These are phyloP conservation scores for Choiromyces venosus DNA, from an alignment of 495 filamentous ascomycete genomes.

Conservation along the genomic window DNA sequence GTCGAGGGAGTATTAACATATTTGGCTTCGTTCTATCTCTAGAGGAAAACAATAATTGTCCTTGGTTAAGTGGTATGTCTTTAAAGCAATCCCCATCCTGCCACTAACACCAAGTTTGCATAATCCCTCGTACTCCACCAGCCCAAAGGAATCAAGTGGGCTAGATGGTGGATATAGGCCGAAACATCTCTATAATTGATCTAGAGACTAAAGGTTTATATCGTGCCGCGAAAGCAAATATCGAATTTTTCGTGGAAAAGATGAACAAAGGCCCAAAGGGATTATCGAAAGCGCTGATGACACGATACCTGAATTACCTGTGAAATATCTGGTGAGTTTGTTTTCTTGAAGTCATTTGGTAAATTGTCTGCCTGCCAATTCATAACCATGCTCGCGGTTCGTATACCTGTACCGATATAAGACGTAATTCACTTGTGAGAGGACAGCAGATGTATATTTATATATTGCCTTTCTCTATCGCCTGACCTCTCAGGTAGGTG, in stretches of 20 bases:
- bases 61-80: conserved; percentile 36
- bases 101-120: not conserved
- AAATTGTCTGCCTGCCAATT: not conserved
- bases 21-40: conserved; percentile 15
- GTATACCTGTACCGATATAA: not conserved
- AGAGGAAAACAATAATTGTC: conserved; percentile 30
- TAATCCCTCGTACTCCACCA: not conserved
- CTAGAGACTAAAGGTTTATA: conserved; percentile 33
- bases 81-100: not conserved
- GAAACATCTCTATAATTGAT: not conserved
- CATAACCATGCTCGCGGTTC: not conserved
- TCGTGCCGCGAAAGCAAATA: conserved; percentile 34
- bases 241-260: conserved; percentile 34
- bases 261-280: conserved; percentile 23
- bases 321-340: conserved; percentile 36
- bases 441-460: not conserved
- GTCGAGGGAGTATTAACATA: not conserved
- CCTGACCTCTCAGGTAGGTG: not conserved
- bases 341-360: not conserved
- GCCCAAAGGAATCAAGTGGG: not conserved
- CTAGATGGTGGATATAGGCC: not conserved
- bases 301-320: conserved; percentile 35
- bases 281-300: conserved; percentile 31
- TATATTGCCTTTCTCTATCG: not conserved
- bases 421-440: not conserved